Evolutionary conservation across 2,329 filamentous ascomycete species (phyloP), one percentile per base, ranked within the genome.

Genomic region (Paracoccidioides lutzii): DNA sequence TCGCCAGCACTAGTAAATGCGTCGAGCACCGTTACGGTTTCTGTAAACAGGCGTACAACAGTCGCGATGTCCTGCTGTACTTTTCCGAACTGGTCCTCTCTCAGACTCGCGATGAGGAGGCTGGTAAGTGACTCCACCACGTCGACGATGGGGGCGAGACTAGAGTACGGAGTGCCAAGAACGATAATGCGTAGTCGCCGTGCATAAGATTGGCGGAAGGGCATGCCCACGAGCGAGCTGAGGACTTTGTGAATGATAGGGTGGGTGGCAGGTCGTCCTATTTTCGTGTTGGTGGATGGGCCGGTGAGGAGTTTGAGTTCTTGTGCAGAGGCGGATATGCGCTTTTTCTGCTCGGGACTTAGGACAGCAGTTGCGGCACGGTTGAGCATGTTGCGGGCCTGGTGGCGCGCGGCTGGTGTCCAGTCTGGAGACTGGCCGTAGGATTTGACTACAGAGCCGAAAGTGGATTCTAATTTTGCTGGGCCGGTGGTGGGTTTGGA

Each of bases 31-130:
- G 75, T 78, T 55, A 90, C 83, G 0, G 87, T 82, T 46, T 68
- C 66, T 0, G 88, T 90, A 58, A 94, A 81, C 1, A 82, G 81
- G 49, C 85, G 81, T 52, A 96, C 81, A 56, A 95, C 84, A 51
- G 73, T 73, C 0, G 87, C 81, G 2, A 97, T 82, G 60, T 93
- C 87, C 45, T 83, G 78, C 61, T 94, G 85, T n/a, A 94, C 91
- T 62, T 88, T 87, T 12, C 91, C 91, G 65, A 83, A 93, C 49
- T 79, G 79, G 67, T 97, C 91, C 69, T 97, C 90, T 3, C 76
- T 75, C 54, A 96, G 72, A 69, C 87, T 91, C 59, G 80, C 80
- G 3, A 88, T 79, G 0, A 87, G 80, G 33, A 97, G 76, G 52
- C 79, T 77, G 10, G 81, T 82, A 42, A 93, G 73, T 0, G 85